phyloP scores from a whole-genome alignment of 768 basidiomycete genomes.

The Coprinopsis sp. region DNA sequence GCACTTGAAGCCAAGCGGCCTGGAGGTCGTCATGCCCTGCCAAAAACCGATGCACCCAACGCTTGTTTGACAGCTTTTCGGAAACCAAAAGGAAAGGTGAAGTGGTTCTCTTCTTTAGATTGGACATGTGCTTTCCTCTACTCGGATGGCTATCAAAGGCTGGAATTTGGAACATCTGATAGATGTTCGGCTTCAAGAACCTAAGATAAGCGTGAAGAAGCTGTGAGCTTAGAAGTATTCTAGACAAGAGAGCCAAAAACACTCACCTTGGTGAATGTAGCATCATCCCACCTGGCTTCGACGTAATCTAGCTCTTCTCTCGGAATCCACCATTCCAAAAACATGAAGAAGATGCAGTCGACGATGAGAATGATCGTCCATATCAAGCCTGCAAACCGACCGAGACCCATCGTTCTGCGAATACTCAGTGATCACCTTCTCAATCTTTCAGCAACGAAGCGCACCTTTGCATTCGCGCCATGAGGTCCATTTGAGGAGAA shows the following conservation, averaged over 20 bases:
- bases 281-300: conserved; percentile 53
- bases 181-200: not conserved
- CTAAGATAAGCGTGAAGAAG: not conserved
- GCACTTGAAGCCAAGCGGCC: no score
- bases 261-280: conserved; percentile 32
- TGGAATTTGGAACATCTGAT: no score
- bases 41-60: no score
- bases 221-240: not conserved
- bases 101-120: no score
- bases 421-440: not conserved
- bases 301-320: conserved; percentile 75
- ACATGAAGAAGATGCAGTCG: conserved; percentile 80
- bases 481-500: conserved; percentile 62
- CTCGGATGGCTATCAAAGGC: no score
- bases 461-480: conserved; percentile 73
- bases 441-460: not conserved
- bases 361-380: conserved; percentile 86
- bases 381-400: conserved; percentile 82
- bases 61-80: no score
- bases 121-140: no score
- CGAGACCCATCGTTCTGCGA: conserved; percentile 68
- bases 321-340: conserved; percentile 84
- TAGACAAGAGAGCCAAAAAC: not conserved
- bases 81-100: no score
- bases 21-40: no score